Conservation (phyloP, 1,284 basidiomycete species). For the Dichomitus squalens region DNA sequence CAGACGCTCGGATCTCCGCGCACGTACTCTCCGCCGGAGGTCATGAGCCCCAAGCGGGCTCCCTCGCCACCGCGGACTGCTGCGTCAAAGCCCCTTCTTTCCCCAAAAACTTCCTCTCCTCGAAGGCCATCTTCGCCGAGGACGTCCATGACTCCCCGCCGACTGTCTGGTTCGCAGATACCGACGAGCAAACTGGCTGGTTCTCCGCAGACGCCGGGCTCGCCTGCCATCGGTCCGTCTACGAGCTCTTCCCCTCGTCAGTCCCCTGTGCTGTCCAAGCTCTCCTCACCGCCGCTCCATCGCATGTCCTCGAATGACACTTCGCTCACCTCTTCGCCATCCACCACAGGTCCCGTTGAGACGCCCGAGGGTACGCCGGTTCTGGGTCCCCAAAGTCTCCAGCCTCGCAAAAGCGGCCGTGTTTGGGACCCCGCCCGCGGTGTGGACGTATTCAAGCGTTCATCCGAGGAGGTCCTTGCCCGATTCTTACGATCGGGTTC, state of each 20-base stretch:
- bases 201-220: slow-evolving; percentile 25
- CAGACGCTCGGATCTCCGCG: slow-evolving; percentile 36
- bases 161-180: slow-evolving; percentile 20
- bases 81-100: slow-evolving; percentile 15
- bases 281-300: slow-evolving; percentile 27
- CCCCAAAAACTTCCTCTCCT: slow-evolving; percentile 24
- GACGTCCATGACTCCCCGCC: slow-evolving; percentile 18
- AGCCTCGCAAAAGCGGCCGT: slow-evolving; percentile 41
- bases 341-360: slow-evolving; percentile 47
- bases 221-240: slow-evolving; percentile 27
- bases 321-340: slow-evolving; percentile 41
- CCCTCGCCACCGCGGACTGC: slow-evolving; percentile 22
- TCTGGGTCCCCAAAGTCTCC: slow-evolving; percentile 11
- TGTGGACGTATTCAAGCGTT: slow-evolving; percentile 79
- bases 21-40: slow-evolving; percentile 35
- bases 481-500: slow-evolving; percentile 77
- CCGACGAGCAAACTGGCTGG: slow-evolving; percentile 26
- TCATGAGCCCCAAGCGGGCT: slow-evolving; percentile 23
- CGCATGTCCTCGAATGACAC: slow-evolving; percentile 38
- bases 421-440: slow-evolving; percentile 81
- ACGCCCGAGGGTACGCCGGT: slow-evolving; percentile 29
- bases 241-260: slow-evolving; percentile 24
- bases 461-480: slow-evolving; percentile 80
- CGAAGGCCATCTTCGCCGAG: slow-evolving; percentile 18
- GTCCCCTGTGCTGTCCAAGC: slow-evolving; percentile 29